Percentiles rank a stretch among this genome's conserved stretches.
Evolutionary conservation across 306 rosid species (phyloP).

Genomic region (Pyrus communis): DNA sequence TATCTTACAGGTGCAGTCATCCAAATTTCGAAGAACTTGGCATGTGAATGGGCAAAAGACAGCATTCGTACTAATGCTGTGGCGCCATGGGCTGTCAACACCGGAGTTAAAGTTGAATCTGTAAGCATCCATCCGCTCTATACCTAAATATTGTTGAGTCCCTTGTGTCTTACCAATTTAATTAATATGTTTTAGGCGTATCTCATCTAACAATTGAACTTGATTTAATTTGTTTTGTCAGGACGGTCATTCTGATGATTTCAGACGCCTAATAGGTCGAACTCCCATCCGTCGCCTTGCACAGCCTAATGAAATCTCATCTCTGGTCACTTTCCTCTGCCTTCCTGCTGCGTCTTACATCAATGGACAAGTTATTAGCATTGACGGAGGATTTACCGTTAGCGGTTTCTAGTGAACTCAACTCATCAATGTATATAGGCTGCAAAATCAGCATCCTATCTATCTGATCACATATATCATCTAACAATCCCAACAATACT

Average conservation of each 20-base stretch:
- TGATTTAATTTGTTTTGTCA: background rate
- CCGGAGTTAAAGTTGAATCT: background rate
- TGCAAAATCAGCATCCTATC: background rate
- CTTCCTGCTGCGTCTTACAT: slow-evolving; percentile 57
- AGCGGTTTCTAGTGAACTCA: background rate
- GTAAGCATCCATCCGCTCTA: background rate
- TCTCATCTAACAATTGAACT: background rate
- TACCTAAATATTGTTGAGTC: background rate
- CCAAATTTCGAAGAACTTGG: slow-evolving; percentile 55
- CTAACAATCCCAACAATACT: background rate
- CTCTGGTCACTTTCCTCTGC: slow-evolving; percentile 50
- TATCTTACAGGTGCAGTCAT: slow-evolving; percentile 14
- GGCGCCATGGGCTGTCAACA: slow-evolving; percentile 41
- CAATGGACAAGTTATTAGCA: slow-evolving; percentile 23
- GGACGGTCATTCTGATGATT: background rate
- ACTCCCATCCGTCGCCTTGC: slow-evolving; percentile 29
- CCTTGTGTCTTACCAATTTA: background rate
- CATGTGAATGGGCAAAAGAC: slow-evolving; percentile 71
- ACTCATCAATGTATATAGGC: background rate
- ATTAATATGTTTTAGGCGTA: background rate
- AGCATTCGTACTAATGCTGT: slow-evolving; percentile 43
- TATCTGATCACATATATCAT: background rate
- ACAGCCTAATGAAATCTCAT: slow-evolving; percentile 39
- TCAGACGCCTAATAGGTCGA: background rate
- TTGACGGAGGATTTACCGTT: background rate